A percentile compares a stretch with the other conserved stretches of the same genome.
These are phyloP conservation scores for Aspergillus proliferans DNA, from an alignment of 2,329 filamentous ascomycete genomes.

Conservation along the genomic window DNA sequence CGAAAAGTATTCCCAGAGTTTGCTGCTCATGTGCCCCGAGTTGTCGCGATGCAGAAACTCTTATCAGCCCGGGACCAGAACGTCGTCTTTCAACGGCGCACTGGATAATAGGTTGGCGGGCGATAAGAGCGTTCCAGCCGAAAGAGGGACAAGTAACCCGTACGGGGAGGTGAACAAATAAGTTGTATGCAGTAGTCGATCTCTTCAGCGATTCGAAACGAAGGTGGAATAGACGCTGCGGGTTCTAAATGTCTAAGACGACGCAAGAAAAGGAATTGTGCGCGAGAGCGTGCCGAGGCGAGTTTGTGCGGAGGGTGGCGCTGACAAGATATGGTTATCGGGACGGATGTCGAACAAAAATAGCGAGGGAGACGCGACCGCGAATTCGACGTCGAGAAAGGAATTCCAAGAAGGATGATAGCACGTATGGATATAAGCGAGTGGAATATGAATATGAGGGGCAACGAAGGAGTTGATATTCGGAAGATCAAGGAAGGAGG, in stretches of 20 bases:
- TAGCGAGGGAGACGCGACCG: constrained; percentile 9
- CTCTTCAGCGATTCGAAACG: neutral
- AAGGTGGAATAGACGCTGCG: neutral
- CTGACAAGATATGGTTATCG: constrained; percentile 13
- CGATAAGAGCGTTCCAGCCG: constrained; percentile 22
- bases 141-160: constrained; percentile 4
- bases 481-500: constrained; percentile 1
- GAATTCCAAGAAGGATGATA: neutral
- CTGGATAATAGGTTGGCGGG: constrained; percentile 57
- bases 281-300: neutral
- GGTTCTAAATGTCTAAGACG: neutral
- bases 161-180: constrained; percentile 5
- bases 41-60: constrained; percentile 31
- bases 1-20: constrained; percentile 94
- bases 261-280: neutral
- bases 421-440: neutral
- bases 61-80: constrained; percentile 56
- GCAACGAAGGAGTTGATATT: neutral
- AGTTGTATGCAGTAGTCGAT: constrained; percentile 12
- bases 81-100: constrained; percentile 87
- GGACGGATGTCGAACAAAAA: constrained; percentile 5
- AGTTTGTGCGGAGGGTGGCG: constrained; percentile 12
- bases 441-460: neutral
- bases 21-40: constrained; percentile 76
- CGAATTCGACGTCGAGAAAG: neutral